A percentile compares a stretch with the other conserved stretches of the same genome.
phyloP scores from a whole-genome alignment of 305 asterid species.

The Solanum aculeatissimum region DNA sequence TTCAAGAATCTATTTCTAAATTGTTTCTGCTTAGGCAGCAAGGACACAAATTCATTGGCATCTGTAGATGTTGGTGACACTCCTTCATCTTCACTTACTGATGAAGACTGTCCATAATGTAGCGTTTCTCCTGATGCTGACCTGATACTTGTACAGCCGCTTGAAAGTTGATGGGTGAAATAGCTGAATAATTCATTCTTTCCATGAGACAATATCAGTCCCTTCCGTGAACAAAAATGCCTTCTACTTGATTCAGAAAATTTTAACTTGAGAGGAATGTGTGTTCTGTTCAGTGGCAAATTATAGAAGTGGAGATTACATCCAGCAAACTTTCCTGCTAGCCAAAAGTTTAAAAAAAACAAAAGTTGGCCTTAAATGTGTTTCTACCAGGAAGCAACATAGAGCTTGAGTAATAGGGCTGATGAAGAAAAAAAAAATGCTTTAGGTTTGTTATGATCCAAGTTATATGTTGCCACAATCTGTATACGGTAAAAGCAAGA shows the following conservation, averaged over 20 bases:
- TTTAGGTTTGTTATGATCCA: not conserved
- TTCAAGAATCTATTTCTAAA: constrained; percentile 71
- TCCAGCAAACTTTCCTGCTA: constrained; percentile 30
- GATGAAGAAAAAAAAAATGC: not conserved
- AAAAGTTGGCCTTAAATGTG: not conserved
- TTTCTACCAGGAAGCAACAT: not conserved
- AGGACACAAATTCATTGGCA: constrained; percentile 2
- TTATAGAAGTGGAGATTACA: constrained; percentile 8
- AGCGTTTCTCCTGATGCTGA: constrained; percentile 47
- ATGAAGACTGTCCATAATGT: constrained; percentile 31
- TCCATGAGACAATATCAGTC: constrained; percentile 9
- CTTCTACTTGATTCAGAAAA: constrained; percentile 19
- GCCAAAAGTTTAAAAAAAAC: not conserved
- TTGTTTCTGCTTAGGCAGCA: constrained; percentile 25
- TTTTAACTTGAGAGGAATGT: constrained; percentile 10
- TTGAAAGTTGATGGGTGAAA: constrained; percentile 2
- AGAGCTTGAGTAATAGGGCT: not conserved
- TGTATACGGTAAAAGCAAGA: not conserved
- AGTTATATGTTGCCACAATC: not conserved
- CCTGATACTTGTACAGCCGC: constrained; percentile 12
- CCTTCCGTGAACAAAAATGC: constrained; percentile 12
- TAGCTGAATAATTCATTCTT: constrained; percentile 9
- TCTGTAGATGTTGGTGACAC: constrained; percentile 2
- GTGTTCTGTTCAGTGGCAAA: constrained; percentile 13
- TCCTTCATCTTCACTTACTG: constrained; percentile 16